phyloP scores from a whole-genome alignment of 176 grass and related monocot genomes.

The Dendrocalamus sinicus region DNA sequence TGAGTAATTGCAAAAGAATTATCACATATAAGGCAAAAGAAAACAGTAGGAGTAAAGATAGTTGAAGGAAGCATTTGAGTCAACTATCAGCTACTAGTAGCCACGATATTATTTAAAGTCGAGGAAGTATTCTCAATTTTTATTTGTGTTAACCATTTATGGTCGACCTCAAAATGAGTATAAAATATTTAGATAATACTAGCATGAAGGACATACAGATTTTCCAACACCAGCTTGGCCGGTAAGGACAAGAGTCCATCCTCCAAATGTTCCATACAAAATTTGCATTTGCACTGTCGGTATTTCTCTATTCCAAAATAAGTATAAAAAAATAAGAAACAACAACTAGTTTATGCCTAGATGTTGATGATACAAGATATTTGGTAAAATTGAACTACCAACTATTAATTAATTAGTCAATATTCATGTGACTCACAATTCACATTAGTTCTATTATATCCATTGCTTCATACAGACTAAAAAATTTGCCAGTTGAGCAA shows the following conservation, averaged over 20 bases:
- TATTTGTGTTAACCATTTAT: background rate
- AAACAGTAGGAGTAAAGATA: constrained; percentile 14
- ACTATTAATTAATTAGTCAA: background rate
- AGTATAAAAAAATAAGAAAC: background rate
- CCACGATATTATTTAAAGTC: constrained; percentile 10
- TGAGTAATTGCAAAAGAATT: too few relatives aligned
- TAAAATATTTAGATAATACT: constrained; percentile 27
- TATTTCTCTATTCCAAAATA: constrained; percentile 44
- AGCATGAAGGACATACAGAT: constrained; percentile 61
- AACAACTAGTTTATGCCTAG: constrained; percentile 3
- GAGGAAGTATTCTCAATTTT: background rate
- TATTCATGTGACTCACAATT: constrained; percentile 4
- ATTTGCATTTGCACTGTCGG: constrained; percentile 36
- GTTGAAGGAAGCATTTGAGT: constrained; percentile 25
- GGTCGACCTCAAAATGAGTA: background rate
- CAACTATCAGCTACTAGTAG: constrained; percentile 11
- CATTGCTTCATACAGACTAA: background rate
- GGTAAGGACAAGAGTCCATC: constrained; percentile 85
- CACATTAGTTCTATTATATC: constrained; percentile 8
- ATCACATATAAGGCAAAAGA: background rate
- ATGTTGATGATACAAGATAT: constrained; percentile 11
- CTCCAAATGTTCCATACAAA: constrained; percentile 58
- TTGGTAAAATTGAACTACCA: constrained; percentile 12
- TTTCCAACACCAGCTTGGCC: constrained; percentile 93
- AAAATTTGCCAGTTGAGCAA: background rate